Conservation (phyloP, 1,139 yeast species). For the Kurtzmaniella quercitrusa region DNA sequence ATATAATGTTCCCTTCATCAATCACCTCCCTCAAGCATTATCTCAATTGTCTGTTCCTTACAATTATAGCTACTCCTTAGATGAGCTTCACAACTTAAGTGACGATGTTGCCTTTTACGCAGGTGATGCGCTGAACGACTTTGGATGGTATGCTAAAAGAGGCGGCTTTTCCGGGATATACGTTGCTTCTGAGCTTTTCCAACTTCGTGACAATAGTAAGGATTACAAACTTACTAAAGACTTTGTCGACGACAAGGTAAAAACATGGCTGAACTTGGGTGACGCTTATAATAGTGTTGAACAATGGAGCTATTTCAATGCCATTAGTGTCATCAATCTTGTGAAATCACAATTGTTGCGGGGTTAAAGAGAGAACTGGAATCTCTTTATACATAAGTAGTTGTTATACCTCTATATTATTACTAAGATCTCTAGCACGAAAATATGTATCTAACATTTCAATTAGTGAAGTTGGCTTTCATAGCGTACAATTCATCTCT, state of each 20-base stretch:
- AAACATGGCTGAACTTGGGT: constrained; percentile 53
- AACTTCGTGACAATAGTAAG: constrained; percentile 70
- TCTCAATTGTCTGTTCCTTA: constrained; percentile 53
- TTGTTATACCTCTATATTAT: no score
- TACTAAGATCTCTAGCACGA: no score
- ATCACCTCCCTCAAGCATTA: constrained; percentile 45
- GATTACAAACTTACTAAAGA: constrained; percentile 54
- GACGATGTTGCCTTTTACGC: constrained; percentile 83
- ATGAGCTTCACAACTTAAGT: constrained; percentile 68
- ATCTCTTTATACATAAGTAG: background rate
- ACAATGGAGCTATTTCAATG: constrained; percentile 75
- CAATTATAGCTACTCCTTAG: constrained; percentile 47
- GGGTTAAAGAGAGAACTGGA: constrained; percentile 35
- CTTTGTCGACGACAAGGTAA: constrained; percentile 61
- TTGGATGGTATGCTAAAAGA: constrained; percentile 92
- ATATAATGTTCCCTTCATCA: constrained; percentile 54
- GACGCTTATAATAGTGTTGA: constrained; percentile 57
- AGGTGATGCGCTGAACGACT: constrained; percentile 79
- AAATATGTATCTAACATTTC: no score
- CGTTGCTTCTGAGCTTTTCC: constrained; percentile 70
- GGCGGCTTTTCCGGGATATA: constrained; percentile 65
- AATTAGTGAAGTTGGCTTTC: constrained; percentile 22
- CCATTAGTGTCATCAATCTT: constrained; percentile 62
- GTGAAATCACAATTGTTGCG: constrained; percentile 65
- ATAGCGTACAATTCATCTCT: constrained; percentile 47